Base-by-base conservation (phyloP, 768 basidiomycete genomes). In the Termitomyces sp. region DNA sequence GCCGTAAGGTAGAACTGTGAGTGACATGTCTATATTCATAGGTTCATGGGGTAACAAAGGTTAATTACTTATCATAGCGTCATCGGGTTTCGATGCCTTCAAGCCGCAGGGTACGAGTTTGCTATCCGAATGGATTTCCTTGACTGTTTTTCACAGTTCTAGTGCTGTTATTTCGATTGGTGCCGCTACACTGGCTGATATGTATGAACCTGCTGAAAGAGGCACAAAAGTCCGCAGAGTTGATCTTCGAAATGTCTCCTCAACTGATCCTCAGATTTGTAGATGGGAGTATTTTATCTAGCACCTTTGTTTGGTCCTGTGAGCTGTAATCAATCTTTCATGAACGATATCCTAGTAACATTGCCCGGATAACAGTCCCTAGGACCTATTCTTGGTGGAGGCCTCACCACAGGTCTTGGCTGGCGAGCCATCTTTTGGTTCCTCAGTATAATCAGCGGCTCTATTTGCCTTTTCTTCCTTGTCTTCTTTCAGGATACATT, bases 341-440 rank as follows among this genome's bases (percentile, higher is more conserved):
- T 24, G 36, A 24, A 37, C 5, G 9, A 53, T 10, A 45, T 6
- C 37, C 13, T 31, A 3, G 53, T 52, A 18, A 39, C 22, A 33
- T 15, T 47, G 39, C 37, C 4, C 36, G 28, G 28, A n/a, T 36
- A 15, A 45, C 33, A 77, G 79, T 66, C 81, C n/a, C 62, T 90
- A 4, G 89, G 88, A 0, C 87, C 89, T 5, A 78, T 92, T 20
- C 62, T 91, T 46, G 90, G 90, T 2, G 90, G 90, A 0, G 77
- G 72, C 4, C 71, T 92, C 3, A 85, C 89, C 0, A 76, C 84
- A 54, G 79, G 75, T 0, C 86, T 86, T 69, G 79, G 76, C 52
- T 96, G 94, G 94, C 81, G 90, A 37, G 83, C 86, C 8, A 82
- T 84, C 0, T 92, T 95, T 68, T 95, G 90, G 81, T 92, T 94